Base-by-base conservation (phyloP, 352 stramenopile genomes). In the Globisporangium acanthophoron region DNA sequence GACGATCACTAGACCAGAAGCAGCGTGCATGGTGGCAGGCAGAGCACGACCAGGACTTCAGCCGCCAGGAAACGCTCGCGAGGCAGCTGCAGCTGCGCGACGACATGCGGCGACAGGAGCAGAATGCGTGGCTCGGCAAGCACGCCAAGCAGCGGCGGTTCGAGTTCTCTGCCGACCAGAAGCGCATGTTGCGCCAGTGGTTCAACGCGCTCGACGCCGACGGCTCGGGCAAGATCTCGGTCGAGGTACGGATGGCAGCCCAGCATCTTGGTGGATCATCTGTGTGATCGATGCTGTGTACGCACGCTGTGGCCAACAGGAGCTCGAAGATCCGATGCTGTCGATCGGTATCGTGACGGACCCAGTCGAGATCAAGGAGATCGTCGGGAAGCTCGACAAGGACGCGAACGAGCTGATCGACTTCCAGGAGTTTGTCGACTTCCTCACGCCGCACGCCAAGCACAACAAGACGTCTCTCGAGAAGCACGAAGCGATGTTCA, bases 391-490 rank as follows among this genome's bases (percentile, higher is more conserved):
- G 20, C 56, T 92, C 6, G 82, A 92, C 64, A 87, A 80, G 37
- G 79, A 92, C 61, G 67, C 72, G 9, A 92, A 85, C 59, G 82
- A 78, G 2, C 70, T 75, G 47, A 89, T 92, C 54, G 82, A 92
- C 58, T 92, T 92, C 56, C 64, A 84, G 13, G 82, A 92, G 66
- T 92, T 92, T 51, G 78, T 92, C 2, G 74, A 80, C 12, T 87
- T 89, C 44, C 66, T 92, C 24, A 92, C 79, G 31, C 82, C 82
- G 16, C 76, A 87, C 39, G 31, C 67, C 7, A 74, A 70, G 13
- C 58, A 65, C 37, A 74, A 74, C 57, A 78, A 75, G 37, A 67
- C 61, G 13, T 75, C 62, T 18, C 56, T 77, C 13, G 70, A 79
- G 48, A 88, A 87, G 40, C 74, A 87, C 43, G 77, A 87, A 48